A percentile compares a stretch with the other conserved stretches of the same genome.
phyloP scores from a whole-genome alignment of 345 rosid genomes.

The Hibiscus mutabilis region DNA sequence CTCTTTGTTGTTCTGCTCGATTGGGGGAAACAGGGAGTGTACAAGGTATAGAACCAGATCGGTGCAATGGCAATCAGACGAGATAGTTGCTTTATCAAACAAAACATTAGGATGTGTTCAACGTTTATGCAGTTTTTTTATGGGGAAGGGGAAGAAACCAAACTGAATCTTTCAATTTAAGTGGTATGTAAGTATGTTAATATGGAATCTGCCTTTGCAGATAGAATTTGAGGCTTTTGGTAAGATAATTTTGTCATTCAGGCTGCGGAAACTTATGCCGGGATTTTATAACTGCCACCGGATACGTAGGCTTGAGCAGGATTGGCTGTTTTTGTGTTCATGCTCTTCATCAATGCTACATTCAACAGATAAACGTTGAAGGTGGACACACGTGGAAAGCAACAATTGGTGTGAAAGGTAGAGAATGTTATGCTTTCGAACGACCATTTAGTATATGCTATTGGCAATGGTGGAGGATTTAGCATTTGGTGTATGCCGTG shows the following conservation, averaged over 20 bases:
- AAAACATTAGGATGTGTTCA: not conserved
- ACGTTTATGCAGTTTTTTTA: not conserved
- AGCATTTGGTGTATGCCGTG: not conserved
- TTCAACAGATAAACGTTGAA: not conserved
- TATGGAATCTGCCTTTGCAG: not conserved
- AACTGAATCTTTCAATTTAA: not conserved
- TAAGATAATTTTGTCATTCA: no score
- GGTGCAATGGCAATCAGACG: not conserved
- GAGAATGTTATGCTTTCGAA: not conserved
- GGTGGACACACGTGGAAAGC: not conserved
- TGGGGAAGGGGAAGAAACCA: not conserved
- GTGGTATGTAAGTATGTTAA: no score
- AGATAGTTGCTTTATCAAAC: not conserved
- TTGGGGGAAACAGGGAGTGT: no score
- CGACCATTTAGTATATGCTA: not conserved
- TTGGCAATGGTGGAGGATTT: not conserved
- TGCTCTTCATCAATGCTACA: not conserved
- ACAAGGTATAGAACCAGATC: not conserved
- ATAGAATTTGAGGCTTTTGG: not conserved
- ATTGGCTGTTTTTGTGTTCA: not conserved
- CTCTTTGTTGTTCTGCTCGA: no score
- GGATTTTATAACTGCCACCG: not conserved
- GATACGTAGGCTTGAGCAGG: not conserved
- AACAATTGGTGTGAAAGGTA: not conserved
- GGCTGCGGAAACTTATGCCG: no score